Conservation (phyloP, 768 basidiomycete genomes). For the Serendipita indica region DNA sequence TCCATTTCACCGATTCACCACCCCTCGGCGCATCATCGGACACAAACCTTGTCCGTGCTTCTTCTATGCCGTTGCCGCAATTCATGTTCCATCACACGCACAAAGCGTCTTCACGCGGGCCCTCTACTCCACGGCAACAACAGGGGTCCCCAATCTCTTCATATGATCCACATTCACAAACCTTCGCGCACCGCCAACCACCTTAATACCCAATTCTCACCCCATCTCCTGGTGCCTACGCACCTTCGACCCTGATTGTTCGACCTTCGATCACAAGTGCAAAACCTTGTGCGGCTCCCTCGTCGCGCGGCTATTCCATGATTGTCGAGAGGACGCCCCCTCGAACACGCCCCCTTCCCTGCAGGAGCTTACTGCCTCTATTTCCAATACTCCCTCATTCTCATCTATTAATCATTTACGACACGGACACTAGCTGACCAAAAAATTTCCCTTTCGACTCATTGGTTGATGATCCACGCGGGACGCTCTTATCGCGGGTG, state of each 20-base stretch:
- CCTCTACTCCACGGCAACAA: no score
- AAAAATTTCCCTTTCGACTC: neutral
- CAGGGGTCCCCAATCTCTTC: no score
- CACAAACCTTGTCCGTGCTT: neutral
- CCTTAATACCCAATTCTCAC: no score
- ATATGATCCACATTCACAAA: no score
- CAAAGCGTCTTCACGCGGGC: no score
- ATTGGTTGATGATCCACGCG: neutral
- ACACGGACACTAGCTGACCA: neutral
- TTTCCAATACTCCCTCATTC: neutral
- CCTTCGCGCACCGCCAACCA: no score
- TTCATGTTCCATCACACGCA: neutral
- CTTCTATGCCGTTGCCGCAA: neutral
- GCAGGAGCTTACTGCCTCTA: neutral
- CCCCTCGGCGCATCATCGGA: conserved; percentile 6
- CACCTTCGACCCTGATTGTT: no score
- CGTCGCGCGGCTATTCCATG: no score
- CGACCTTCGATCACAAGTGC: no score
- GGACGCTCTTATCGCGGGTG: neutral
- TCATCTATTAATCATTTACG: neutral
- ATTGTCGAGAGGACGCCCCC: no score
- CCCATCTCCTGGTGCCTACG: no score
- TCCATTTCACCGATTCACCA: conserved; percentile 10
- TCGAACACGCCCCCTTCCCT: neutral
- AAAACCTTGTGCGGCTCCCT: no score